Evolutionary conservation across 1,284 basidiomycete genomes (phyloP), one percentile per base, ranked within the genome.

Genomic region (Apiotrichum gamsii): DNA sequence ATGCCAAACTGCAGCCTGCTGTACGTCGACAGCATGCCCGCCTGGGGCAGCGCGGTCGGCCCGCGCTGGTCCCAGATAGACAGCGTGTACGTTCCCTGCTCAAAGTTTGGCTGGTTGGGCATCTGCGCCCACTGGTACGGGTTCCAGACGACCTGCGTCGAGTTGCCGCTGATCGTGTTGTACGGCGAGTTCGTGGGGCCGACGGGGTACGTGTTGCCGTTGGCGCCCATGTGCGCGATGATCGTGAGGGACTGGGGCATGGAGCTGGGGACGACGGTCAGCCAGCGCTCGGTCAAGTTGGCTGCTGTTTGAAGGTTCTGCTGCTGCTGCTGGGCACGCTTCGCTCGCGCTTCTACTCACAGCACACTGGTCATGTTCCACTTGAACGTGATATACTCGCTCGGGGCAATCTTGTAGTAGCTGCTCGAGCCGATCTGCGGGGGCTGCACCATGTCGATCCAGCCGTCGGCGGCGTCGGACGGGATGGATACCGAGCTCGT

Each of bases 121-220:
- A 72, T 72, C 55, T 82, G 78, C 62, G 90, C 82, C 69, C 86
- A 91, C 39, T 78, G 75, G 60, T 79, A 90, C 2, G 84, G 74
- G 68, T 90, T 85, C 90, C 90, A 95, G 0, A 83, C 78, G 21
- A 91, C 80, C 45, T 71, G 60, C 19, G 84, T 85, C 11, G 83
- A 81, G 2, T 77, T 78, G 29, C 43, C 43, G 19, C 4, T 20
- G n/a, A 91, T 78, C 41, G 81, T 73, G 9, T 87, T 68, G 41
- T 56, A 54, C 5, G 65, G 49, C 4, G 57, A 83, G 56, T 83
- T 73, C 2, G 84, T 81, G 0, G 87, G 85, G 0, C 88, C 89
- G 1, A 95, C 82, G 3, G 86, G 80, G 67, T 91, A 95, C 6
- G 87, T 90, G 71, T 87, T 85, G 8, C 86, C 85, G 65, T 91